Percentiles rank a stretch among this genome's conserved stretches.
These are phyloP conservation scores for Sporothrix pseudoabietina DNA, from an alignment of 2,329 filamentous ascomycete genomes.

Conservation along the genomic window DNA sequence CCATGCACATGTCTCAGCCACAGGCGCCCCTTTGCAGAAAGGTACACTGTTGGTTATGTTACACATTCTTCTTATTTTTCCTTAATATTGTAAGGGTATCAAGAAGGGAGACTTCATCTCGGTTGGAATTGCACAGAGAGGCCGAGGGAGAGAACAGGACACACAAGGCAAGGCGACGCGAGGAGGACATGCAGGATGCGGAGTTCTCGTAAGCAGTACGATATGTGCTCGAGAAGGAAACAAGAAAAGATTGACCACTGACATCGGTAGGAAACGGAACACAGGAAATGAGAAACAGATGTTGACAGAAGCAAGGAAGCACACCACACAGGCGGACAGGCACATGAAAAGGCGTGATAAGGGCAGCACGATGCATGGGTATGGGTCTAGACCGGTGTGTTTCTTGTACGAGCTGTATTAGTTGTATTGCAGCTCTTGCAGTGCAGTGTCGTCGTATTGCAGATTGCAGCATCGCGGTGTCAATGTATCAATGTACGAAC, in stretches of 20 bases:
- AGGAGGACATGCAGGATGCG: too few species aligned
- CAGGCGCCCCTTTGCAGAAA: not conserved
- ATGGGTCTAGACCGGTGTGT: not conserved
- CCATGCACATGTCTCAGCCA: slow-evolving; percentile 24
- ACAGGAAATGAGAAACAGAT: not conserved
- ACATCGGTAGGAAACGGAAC: not conserved
- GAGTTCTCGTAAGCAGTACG: too few species aligned
- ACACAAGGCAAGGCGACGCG: not conserved
- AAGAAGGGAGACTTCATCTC: not conserved
- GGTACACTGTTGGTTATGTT: not conserved
- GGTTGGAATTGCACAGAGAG: slow-evolving; percentile 5
- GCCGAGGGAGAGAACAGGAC: slow-evolving; percentile 3
- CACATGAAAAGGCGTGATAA: slow-evolving; percentile 6
- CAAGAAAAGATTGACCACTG: not conserved
- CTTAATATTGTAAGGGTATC: not conserved
- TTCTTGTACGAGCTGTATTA: not conserved
- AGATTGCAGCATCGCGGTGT: slow-evolving; percentile 12
- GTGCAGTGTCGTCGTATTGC: not conserved
- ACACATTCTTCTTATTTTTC: not conserved
- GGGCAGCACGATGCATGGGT: not conserved
- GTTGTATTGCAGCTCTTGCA: not conserved
- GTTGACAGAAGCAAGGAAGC: not conserved
- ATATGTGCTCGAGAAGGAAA: not conserved
- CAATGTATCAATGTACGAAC: slow-evolving; percentile 2
- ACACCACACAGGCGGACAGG: not conserved